Base-by-base conservation (phyloP, 2,329 filamentous ascomycete species). In the Phoma sp. region DNA sequence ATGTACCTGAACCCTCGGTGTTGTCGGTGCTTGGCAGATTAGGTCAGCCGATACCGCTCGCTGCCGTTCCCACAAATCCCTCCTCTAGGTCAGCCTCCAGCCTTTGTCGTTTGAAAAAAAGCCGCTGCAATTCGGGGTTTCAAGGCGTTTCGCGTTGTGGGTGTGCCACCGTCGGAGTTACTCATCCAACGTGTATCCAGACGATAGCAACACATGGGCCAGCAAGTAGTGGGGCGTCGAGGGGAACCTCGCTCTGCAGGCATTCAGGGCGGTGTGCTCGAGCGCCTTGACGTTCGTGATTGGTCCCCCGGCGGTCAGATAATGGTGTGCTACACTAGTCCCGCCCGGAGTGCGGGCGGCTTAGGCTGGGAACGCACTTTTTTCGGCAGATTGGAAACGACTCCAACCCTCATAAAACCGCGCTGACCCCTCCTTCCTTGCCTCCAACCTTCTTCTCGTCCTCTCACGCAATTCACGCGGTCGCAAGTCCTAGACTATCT, bases 401-500 rank as follows among this genome's bases (percentile, higher is more conserved):
- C 53, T 50, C 44, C 55, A 55, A 55, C 40, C 63, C 60, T 65
- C 63, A 63, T 63, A 68, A 63, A 67, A 67, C 65, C 66, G 63
- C 71, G 65, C 65, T 67, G 61, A 69, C 67, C 65, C 56, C 56
- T 56, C 49, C 51, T 43, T 58, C 52, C 61, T 60, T 61, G 48
- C 55, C 60, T 59, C 55, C 54, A 49, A 33, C 54, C 48, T 51
- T 39, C 49, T 55, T 60, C 64, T 64, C 58, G 66, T 60, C 61
- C 61, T 57, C 66, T 58, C 58, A 47, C 63, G 64, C 60, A 64
- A 57, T 45, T 46, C 57, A 68, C 66, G 41, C 64, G 70, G 72
- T 74, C 72, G 72, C 68, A 73, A 74, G 72, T 73, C 71, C 71
- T 73, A 74, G 60, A 73, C 72, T 73, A 74, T 39, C 46, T 55